Conservation (phyloP, 306 rosid genomes). For the Lathyrus oleraceus region DNA sequence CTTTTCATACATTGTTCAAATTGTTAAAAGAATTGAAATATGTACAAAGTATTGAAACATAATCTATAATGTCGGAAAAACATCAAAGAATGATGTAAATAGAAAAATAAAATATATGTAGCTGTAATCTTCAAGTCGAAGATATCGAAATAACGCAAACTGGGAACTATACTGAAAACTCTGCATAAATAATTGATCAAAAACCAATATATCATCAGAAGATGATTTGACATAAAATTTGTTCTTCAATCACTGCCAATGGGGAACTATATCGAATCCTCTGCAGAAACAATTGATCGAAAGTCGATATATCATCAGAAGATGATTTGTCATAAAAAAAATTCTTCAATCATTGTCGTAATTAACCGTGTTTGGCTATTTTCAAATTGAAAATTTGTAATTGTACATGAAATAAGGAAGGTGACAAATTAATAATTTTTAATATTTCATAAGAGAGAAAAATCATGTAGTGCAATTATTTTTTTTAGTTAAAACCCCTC, state of each 20-base stretch:
- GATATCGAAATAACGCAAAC: conserved; percentile 19
- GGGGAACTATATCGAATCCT: too few relatives aligned
- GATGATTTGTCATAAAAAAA: too few relatives aligned
- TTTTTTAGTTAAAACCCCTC: too few relatives aligned
- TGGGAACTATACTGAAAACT: not conserved
- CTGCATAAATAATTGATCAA: not conserved
- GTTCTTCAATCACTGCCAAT: not conserved
- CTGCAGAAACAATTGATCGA: too few relatives aligned
- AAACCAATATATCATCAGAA: conserved; percentile 47
- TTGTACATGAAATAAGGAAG: too few relatives aligned
- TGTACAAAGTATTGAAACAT: conserved; percentile 38
- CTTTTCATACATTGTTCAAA: conserved; percentile 20
- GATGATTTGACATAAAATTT: conserved; percentile 40
- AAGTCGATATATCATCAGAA: too few relatives aligned
- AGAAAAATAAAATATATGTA: not conserved
- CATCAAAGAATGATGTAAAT: conserved; percentile 57
- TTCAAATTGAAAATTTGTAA: too few relatives aligned
- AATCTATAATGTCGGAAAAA: conserved; percentile 18
- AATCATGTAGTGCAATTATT: too few relatives aligned
- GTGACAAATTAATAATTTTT: too few relatives aligned
- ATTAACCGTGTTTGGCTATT: too few relatives aligned
- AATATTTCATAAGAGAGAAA: too few relatives aligned
- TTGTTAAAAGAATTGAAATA: conserved; percentile 1
- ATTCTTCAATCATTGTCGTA: too few relatives aligned
- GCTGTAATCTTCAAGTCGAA: conserved; percentile 24